Percentiles rank a stretch among this genome's conserved stretches.
Evolutionary conservation across 1,139 yeast species (phyloP).

Genomic region (Hyphopichia buzzinii): DNA sequence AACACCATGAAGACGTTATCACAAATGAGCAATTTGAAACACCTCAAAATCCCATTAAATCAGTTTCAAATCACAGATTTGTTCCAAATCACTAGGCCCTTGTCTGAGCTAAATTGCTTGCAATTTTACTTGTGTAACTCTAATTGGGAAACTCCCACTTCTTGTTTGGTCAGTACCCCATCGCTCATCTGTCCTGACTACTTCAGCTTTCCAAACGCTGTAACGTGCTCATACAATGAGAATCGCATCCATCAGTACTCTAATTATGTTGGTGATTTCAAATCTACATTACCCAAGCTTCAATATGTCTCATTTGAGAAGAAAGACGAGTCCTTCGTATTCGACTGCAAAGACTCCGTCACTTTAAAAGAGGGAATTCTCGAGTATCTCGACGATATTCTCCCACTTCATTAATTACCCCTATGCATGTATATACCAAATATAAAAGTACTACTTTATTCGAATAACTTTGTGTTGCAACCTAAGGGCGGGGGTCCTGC

Average conservation of each 20-base stretch:
- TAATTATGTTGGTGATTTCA: conserved; percentile 3
- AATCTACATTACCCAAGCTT: neutral
- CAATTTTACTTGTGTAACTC: conserved; percentile 1
- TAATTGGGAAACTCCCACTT: neutral
- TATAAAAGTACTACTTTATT: neutral
- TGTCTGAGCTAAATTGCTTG: neutral
- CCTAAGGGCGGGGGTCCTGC: no score
- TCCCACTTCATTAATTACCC: neutral
- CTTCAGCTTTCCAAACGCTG: conserved; percentile 2
- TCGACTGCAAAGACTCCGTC: conserved; percentile 1
- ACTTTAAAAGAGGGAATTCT: neutral
- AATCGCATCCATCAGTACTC: conserved; percentile 2
- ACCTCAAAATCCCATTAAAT: conserved; percentile 1
- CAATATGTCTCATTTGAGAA: conserved; percentile 1
- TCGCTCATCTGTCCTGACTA: conserved; percentile 3
- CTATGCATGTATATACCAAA: neutral
- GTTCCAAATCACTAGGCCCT: neutral
- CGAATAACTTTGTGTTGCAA: neutral
- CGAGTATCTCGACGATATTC: conserved; percentile 1
- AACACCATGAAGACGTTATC: conserved; percentile 1
- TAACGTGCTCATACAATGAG: neutral
- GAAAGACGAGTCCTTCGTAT: conserved; percentile 2
- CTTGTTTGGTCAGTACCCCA: neutral
- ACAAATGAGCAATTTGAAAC: neutral
- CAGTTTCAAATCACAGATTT: conserved; percentile 3